Evolutionary conservation across 768 basidiomycete genomes (phyloP).

Genomic region (Hortiboletus flavorubellus): DNA sequence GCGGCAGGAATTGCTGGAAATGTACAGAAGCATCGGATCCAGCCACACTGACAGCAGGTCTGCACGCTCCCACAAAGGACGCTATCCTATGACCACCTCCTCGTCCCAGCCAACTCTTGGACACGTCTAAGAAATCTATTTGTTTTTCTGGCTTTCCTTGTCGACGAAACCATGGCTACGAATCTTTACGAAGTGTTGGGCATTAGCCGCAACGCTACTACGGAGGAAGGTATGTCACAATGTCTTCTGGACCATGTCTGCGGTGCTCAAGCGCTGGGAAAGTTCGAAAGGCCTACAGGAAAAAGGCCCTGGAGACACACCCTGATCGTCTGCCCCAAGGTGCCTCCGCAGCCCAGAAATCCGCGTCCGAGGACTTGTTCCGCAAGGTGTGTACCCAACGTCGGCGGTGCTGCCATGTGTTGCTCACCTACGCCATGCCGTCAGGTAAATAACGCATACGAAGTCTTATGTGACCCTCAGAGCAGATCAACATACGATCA

Average conservation of each 20-base stretch:
- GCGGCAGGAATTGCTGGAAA: neutral
- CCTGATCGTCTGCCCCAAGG: slow-evolving; percentile 65
- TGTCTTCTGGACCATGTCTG: neutral
- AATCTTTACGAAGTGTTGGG: slow-evolving; percentile 66
- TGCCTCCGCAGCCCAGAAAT: slow-evolving; percentile 56
- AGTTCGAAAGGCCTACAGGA: slow-evolving; percentile 82
- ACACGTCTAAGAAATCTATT: neutral
- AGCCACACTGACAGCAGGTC: slow-evolving; percentile 14
- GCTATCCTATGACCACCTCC: neutral
- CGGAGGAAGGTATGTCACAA: slow-evolving; percentile 57
- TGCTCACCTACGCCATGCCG: neutral
- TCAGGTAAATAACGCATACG: slow-evolving; percentile 76
- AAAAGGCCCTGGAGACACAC: slow-evolving; percentile 67
- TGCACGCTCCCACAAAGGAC: too few species aligned
- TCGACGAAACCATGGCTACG: slow-evolving; percentile 41
- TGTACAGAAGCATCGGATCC: slow-evolving; percentile 2
- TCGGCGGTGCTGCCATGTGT: neutral
- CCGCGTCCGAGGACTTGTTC: slow-evolving; percentile 56
- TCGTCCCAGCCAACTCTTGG: neutral
- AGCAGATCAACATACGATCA: slow-evolving; percentile 66
- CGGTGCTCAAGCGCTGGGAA: slow-evolving; percentile 4
- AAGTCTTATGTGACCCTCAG: slow-evolving; percentile 60
- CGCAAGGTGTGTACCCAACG: slow-evolving; percentile 31
- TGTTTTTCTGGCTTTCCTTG: neutral
- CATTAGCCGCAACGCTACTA: slow-evolving; percentile 48